Evolutionary conservation across 306 rosid species (phyloP), one percentile per base, ranked within the genome.

Genomic region (Hylodesmum podocarpum): DNA sequence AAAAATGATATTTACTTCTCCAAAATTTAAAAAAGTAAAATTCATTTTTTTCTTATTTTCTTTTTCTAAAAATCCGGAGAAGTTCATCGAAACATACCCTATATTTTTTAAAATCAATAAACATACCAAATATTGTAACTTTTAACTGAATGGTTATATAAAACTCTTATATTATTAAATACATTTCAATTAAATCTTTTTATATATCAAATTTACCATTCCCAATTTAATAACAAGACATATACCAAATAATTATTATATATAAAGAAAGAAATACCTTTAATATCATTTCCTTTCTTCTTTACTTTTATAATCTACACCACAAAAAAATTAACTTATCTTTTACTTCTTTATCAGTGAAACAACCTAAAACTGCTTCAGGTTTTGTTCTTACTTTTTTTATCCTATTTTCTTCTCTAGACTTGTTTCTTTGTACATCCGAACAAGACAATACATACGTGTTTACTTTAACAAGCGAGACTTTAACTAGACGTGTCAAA

Each of bases 401-500:
- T 19, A 18, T 51, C 58, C 29, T 2, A 53, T 8, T 22, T 24
- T 24, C 34, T 13, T 25, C 57, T 21, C 31, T 53, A 53, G 31
- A 2, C 15, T 53, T 8, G 6, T 53, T 53, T 8, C 15, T 53
- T 53, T 53, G 15, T 11, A 55, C 36, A 27, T 29, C 37, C 0
- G 37, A 57, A 57, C 34, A 28, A 58, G 15, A 28, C 66, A 28
- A 54, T 22, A 24, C 16, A 11, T 43, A 3, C 55, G 1, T 40
- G 3, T 8, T 6, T 11, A 65, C 7, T 21, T 65, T 15, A 41
- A 41, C 3, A 13, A 25, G 28, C 2, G 3, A 4, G 72, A 66
- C 25, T 67, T 27, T 27, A 8, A 67, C 57, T 67, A 14, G 73
- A 44, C 73, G 73, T 66, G 72, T 66, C 54, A 66, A 66, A 66